Evolutionary conservation across 2,329 filamentous ascomycete genomes (phyloP), one percentile per base, ranked within the genome.

Genomic region (Chrysoporthe austroafricana): DNA sequence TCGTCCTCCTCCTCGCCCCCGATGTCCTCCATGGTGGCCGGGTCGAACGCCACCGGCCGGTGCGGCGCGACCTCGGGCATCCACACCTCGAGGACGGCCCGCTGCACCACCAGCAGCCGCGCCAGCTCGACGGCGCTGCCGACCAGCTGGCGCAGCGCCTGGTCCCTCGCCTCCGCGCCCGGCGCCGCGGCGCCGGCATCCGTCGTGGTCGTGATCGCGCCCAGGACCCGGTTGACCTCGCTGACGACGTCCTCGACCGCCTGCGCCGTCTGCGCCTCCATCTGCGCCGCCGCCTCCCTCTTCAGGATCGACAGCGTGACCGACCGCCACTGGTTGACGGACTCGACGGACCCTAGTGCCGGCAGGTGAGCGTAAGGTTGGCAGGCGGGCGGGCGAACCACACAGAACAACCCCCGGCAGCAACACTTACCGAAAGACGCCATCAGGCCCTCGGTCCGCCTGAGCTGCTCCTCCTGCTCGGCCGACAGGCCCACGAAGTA

Each of bases 281-380:
- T 79, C 66, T 79, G 82, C 44, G 79, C 73, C 18, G 78, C 76
- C 6, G 84, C 80, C 69, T 86, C 85, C 72, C 86, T 86, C 64
- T 83, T 83, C 62, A 91, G 76, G 56, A 89, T 81, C 36, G 85
- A 82, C 52, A 91, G 81, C 1, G 89, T 91, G n/a, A 83, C 81
- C 6, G 88, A 86, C 50, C 89, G 86, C 89, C 89, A 91, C 73
- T 88, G 85, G 74, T 90, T 90, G 70, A 89, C 82, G 42, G 84
- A 80, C 70, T 86, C 84, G 58, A 80, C 79, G 5, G 85, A 81
- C 61, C 79, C 81, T 79, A 39, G 36, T 39, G 36, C 9, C 36
- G 36, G 36, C 36, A 39, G 9, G 36, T 39, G 36, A 39, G 36
- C 9, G 1, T 39, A 39, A 39, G 36, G 36, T 9, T 3, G 36